These are phyloP conservation scores for Globisporangium irregulare DNA, from an alignment of 352 stramenopile species.

Conservation along the genomic window DNA sequence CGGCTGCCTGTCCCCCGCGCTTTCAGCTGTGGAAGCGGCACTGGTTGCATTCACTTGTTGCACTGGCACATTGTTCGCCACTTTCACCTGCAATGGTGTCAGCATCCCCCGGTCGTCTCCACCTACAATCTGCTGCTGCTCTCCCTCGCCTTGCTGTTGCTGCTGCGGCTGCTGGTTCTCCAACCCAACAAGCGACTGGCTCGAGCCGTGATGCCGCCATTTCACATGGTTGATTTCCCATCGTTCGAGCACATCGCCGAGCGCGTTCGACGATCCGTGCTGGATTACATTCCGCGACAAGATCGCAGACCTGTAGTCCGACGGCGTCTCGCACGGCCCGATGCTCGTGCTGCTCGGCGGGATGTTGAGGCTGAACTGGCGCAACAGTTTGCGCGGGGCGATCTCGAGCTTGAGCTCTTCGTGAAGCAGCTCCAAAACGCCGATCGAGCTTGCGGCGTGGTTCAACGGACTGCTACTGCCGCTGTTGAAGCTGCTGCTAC, in stretches of 20 bases:
- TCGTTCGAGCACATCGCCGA: slow-evolving; percentile 48
- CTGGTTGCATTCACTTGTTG: background rate
- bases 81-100: slow-evolving; percentile 4
- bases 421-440: slow-evolving; percentile 45
- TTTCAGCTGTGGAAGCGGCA: background rate
- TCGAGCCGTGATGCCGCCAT: slow-evolving; percentile 35
- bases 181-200: background rate
- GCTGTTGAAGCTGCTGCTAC: slow-evolving; percentile 14
- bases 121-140: slow-evolving; percentile 7
- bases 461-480: slow-evolving; percentile 21
- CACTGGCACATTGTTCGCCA: slow-evolving; percentile 5
- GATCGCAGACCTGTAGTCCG: slow-evolving; percentile 13
- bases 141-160: background rate
- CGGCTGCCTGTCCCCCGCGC: background rate
- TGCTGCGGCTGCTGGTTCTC: background rate
- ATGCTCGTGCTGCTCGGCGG: slow-evolving; percentile 27
- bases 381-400: slow-evolving; percentile 56
- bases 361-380: slow-evolving; percentile 82
- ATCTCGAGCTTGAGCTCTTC: slow-evolving; percentile 73
- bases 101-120: slow-evolving; percentile 5
- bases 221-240: slow-evolving; percentile 62
- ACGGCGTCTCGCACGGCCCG: background rate
- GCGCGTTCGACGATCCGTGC: slow-evolving; percentile 31
- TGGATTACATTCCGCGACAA: slow-evolving; percentile 18
- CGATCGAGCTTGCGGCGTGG: slow-evolving; percentile 21